Evolutionary conservation across 2,329 filamentous ascomycete genomes (phyloP).

Genomic region (Aspergillus texensis): DNA sequence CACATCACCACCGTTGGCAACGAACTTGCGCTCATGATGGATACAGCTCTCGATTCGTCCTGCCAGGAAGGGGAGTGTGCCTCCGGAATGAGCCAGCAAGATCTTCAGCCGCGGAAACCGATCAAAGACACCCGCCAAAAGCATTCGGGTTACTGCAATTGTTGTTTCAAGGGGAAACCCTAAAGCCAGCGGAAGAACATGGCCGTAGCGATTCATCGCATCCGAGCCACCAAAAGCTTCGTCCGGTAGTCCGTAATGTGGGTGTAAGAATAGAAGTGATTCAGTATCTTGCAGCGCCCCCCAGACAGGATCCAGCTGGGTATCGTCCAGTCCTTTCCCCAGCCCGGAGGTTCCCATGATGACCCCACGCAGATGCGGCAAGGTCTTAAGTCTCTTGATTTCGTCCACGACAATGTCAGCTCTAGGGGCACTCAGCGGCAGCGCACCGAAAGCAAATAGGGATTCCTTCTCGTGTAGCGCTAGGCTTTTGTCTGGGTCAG

Average conservation of each 20-base stretch:
- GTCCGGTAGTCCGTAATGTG: slow-evolving; percentile 84
- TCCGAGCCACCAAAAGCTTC: slow-evolving; percentile 79
- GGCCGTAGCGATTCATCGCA: slow-evolving; percentile 72
- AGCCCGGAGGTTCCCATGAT: slow-evolving; percentile 85
- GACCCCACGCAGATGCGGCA: slow-evolving; percentile 77
- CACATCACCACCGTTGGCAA: slow-evolving; percentile 63
- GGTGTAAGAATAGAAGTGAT: slow-evolving; percentile 80
- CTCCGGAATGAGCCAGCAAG: slow-evolving; percentile 84
- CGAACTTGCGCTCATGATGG: slow-evolving; percentile 75
- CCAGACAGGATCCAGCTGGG: slow-evolving; percentile 71
- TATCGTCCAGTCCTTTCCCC: slow-evolving; percentile 79
- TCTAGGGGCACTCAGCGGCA: slow-evolving; percentile 72
- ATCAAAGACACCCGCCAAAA: slow-evolving; percentile 84
- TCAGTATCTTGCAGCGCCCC: slow-evolving; percentile 65
- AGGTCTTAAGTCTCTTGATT: slow-evolving; percentile 61
- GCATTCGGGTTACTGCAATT: slow-evolving; percentile 85
- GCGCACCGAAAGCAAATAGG: slow-evolving; percentile 79
- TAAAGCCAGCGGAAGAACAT: slow-evolving; percentile 81
- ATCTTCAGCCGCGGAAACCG: slow-evolving; percentile 69
- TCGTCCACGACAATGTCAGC: slow-evolving; percentile 63
- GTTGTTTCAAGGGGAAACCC: slow-evolving; percentile 94
- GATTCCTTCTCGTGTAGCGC: slow-evolving; percentile 58
- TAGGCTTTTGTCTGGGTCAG: slow-evolving; percentile 22
- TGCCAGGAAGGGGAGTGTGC: slow-evolving; percentile 84
- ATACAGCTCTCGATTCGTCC: slow-evolving; percentile 88